These are phyloP conservation scores for Lolium multiflorum DNA, from an alignment of 176 grass and related monocot genomes.

Conservation along the genomic window DNA sequence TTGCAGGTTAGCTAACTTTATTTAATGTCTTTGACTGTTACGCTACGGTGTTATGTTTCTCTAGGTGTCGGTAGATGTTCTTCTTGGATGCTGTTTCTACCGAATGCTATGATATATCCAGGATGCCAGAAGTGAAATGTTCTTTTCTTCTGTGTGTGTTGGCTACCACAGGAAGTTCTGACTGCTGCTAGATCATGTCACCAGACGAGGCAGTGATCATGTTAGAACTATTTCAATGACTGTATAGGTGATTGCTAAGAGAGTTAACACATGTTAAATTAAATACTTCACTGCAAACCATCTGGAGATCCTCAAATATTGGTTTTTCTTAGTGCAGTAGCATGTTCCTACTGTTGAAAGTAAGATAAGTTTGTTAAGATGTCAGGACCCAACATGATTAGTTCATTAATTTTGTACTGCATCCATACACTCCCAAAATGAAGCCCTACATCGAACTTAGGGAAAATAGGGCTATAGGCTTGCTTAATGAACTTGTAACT, in stretches of 20 bases:
- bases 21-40: conserved; percentile 28
- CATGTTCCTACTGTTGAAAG: background rate
- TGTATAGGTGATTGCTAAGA: background rate
- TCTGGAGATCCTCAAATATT: conserved; percentile 21
- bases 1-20: conserved; percentile 74
- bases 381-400: background rate
- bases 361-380: conserved; percentile 18
- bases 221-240: background rate
- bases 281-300: background rate
- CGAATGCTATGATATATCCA: conserved; percentile 4
- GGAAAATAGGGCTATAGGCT: background rate
- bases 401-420: background rate
- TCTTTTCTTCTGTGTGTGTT: conserved; percentile 17
- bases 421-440: background rate
- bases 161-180: background rate
- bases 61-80: conserved; percentile 6
- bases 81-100: conserved; percentile 31
- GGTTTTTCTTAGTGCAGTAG: background rate
- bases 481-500: conserved; percentile 25
- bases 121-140: conserved; percentile 25
- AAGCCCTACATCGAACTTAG: background rate
- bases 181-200: conserved; percentile 28
- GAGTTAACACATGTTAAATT: background rate
- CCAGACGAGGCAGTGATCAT: background rate
- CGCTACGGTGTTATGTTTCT: background rate